Conservation (phyloP, 805 yeast species). For the Wickerhamiella siamensis region DNA sequence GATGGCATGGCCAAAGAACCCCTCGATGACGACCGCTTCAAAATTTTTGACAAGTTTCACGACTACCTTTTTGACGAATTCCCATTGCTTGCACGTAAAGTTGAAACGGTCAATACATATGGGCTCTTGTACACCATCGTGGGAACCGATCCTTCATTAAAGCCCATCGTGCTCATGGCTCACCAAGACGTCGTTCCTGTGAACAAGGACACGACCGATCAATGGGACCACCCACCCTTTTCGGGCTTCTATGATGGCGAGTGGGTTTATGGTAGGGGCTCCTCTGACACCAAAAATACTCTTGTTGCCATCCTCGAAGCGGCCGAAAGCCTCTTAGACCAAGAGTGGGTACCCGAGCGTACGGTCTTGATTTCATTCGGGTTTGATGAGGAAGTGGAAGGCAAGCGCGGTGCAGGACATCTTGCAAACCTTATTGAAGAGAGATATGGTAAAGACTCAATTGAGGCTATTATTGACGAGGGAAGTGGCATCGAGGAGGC, state of each 20-base stretch:
- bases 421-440: constrained; percentile 35
- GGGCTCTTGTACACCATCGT: constrained; percentile 51
- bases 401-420: constrained; percentile 44
- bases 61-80: constrained; percentile 38
- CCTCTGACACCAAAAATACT: constrained; percentile 59
- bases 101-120: constrained; percentile 42
- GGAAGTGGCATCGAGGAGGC: constrained; percentile 33
- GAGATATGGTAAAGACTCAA: constrained; percentile 44
- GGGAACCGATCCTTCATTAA: constrained; percentile 37
- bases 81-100: constrained; percentile 36
- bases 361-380: constrained; percentile 55
- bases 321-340: constrained; percentile 38
- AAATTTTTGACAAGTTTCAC: constrained; percentile 36
- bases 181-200: constrained; percentile 79
- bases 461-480: constrained; percentile 61
- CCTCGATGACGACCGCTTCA: constrained; percentile 38
- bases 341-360: constrained; percentile 46
- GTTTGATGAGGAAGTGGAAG: constrained; percentile 66
- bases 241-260: constrained; percentile 53
- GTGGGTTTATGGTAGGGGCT: constrained; percentile 62
- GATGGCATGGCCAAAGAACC: constrained; percentile 38
- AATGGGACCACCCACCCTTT: constrained; percentile 60
- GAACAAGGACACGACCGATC: constrained; percentile 35
- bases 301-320: constrained; percentile 55
- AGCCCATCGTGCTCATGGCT: constrained; percentile 58